A percentile compares a stretch with the other conserved stretches of the same genome.
Evolutionary conservation across 1,284 basidiomycete genomes (phyloP).

Genomic region (Malassezia slooffiae): DNA sequence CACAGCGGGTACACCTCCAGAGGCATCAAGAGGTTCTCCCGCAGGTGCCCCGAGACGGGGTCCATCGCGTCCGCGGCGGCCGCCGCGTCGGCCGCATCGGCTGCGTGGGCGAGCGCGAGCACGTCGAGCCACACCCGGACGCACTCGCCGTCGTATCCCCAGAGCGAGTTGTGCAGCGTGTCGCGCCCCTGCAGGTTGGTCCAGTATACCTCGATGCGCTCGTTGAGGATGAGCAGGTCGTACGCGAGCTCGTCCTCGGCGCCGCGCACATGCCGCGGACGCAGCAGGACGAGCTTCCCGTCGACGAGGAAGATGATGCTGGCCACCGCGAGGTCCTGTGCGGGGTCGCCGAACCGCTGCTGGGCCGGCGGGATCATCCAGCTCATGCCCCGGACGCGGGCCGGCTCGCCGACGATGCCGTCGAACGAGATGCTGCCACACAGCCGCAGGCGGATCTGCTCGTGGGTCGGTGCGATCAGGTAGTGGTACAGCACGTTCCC

Average conservation of each 20-base stretch:
- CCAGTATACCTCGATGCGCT: slow-evolving; percentile 95
- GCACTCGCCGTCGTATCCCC: slow-evolving; percentile 84
- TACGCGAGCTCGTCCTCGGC: slow-evolving; percentile 79
- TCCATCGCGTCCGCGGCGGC: slow-evolving; percentile 38
- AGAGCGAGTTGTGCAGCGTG: slow-evolving; percentile 86
- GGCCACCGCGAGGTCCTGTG: slow-evolving; percentile 81
- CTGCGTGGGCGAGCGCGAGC: slow-evolving; percentile 58
- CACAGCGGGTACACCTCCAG: slow-evolving; percentile 92
- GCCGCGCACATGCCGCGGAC: slow-evolving; percentile 33
- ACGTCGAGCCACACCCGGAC: slow-evolving; percentile 94
- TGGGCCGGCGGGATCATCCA: slow-evolving; percentile 93
- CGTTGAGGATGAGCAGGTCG: slow-evolving; percentile 92
- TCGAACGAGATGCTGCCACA: slow-evolving; percentile 92
- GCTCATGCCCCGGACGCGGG: slow-evolving; percentile 75
- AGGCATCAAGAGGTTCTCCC: slow-evolving; percentile 78
- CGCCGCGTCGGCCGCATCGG: slow-evolving; percentile 19
- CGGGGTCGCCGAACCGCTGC: slow-evolving; percentile 86
- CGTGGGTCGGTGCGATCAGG: slow-evolving; percentile 71
- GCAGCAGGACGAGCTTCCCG: slow-evolving; percentile 75
- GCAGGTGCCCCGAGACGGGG: slow-evolving; percentile 70
- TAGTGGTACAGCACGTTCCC: slow-evolving; percentile 93
- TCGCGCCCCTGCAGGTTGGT: slow-evolving; percentile 86
- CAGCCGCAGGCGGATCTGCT: slow-evolving; percentile 67
- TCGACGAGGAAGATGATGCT: slow-evolving; percentile 94
- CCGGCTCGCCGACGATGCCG: slow-evolving; percentile 76